Percentiles rank a stretch among this genome's conserved stretches.
These are phyloP conservation scores for Vigna reflexopilosa DNA, from an alignment of 306 rosid genomes.

Conservation along the genomic window DNA sequence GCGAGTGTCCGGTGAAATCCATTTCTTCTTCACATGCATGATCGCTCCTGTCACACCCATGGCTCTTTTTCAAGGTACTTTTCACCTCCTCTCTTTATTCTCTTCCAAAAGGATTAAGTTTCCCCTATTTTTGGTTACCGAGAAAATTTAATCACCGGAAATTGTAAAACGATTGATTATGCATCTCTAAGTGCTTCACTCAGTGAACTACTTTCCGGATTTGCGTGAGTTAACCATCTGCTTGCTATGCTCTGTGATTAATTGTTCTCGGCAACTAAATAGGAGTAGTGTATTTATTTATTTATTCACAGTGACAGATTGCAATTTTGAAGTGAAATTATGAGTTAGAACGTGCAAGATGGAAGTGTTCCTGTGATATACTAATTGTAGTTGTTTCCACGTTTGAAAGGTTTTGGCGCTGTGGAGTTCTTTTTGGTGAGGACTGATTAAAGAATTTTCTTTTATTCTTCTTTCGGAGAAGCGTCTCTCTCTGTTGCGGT, in stretches of 20 bases:
- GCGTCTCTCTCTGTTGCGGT: slow-evolving; percentile 59
- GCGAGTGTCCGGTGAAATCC: slow-evolving; percentile 42
- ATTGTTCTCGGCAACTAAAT: slow-evolving; percentile 65
- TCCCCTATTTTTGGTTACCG: slow-evolving; percentile 56
- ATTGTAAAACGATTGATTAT: not conserved
- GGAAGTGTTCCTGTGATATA: slow-evolving; percentile 34
- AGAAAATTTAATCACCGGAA: slow-evolving; percentile 41
- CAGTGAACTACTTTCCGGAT: not conserved
- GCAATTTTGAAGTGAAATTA: slow-evolving; percentile 27
- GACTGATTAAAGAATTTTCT: slow-evolving; percentile 79
- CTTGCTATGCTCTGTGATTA: slow-evolving; percentile 35
- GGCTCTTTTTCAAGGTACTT: slow-evolving; percentile 55
- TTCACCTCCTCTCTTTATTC: not conserved
- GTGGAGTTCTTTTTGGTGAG: slow-evolving; percentile 92
- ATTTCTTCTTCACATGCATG: slow-evolving; percentile 12
- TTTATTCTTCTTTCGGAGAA: slow-evolving; percentile 70
- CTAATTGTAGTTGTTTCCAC: slow-evolving; percentile 59
- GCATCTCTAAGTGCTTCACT: slow-evolving; percentile 3
- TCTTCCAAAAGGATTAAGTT: not conserved
- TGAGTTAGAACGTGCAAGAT: slow-evolving; percentile 35
- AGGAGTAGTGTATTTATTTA: slow-evolving; percentile 41
- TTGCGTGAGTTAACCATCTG: slow-evolving; percentile 20
- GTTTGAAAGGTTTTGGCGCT: slow-evolving; percentile 82
- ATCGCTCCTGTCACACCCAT: slow-evolving; percentile 34
- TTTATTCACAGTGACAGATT: not conserved